Conservation (phyloP, 768 basidiomycete species). For the Naematelia encephala region DNA sequence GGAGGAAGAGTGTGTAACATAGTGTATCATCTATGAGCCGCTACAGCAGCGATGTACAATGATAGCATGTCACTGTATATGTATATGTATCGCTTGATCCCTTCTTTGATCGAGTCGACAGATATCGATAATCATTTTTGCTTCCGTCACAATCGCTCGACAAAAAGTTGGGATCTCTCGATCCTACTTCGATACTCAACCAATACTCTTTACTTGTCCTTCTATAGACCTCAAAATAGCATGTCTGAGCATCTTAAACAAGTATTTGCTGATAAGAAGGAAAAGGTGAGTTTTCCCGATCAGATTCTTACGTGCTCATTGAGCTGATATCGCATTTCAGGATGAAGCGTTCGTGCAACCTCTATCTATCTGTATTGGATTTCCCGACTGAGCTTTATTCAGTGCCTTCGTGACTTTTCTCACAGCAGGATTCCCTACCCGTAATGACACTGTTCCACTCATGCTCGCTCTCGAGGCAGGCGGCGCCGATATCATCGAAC, state of each 20-base stretch:
- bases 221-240: not conserved
- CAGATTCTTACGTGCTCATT: too few relatives aligned
- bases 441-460: slow-evolving; percentile 75
- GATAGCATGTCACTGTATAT: too few relatives aligned
- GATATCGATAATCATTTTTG: not conserved
- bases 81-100: too few relatives aligned
- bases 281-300: slow-evolving; percentile 33
- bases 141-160: not conserved
- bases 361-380: not conserved
- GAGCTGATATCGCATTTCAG: slow-evolving; percentile 19
- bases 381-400: not conserved
- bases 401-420: slow-evolving; percentile 66
- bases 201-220: not conserved
- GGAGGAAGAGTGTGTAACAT: not conserved
- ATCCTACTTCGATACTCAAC: not conserved
- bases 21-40: too few relatives aligned
- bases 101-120: too few relatives aligned
- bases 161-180: not conserved
- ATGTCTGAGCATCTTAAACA: slow-evolving; percentile 69
- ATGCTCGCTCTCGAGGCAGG: slow-evolving; percentile 90
- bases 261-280: slow-evolving; percentile 65
- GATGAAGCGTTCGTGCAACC: slow-evolving; percentile 42
- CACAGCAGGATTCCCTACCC: slow-evolving; percentile 85
- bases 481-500: slow-evolving; percentile 89
- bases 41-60: too few relatives aligned